These are phyloP conservation scores for barley (Hordeum vulgare) DNA, from an alignment of 176 grass and related monocot genomes.

Conservation along the genomic window MorexV3_pseudomolecules_assembly NC_058522.1:4416069-4416568, in stretches of 20 bases:
- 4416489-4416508: conserved; percentile 4
- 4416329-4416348: conserved; percentile 24
- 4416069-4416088: conserved; percentile 14
- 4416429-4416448: conserved; percentile 24
- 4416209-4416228: conserved; percentile 7
- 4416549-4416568: not conserved
- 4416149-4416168: not conserved
- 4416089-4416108: conserved; percentile 30
- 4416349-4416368: conserved; percentile 22
- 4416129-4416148: not conserved
- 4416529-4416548: conserved; percentile 23
- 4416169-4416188: conserved; percentile 13
- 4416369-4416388: conserved; percentile 8
- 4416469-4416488: conserved; percentile 7
- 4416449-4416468: not conserved
- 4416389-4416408: not conserved
- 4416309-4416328: not conserved
- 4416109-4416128: conserved; percentile 18
- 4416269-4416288: not conserved
- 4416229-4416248: conserved; percentile 21
- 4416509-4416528: not conserved
- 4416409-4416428: conserved; percentile 3
- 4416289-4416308: not conserved
- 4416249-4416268: not conserved
- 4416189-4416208: conserved; percentile 7